Evolutionary conservation across 2,329 filamentous ascomycete species (phyloP), one percentile per base, ranked within the genome.

Genomic region (Ploettnerulaceae sp.): DNA sequence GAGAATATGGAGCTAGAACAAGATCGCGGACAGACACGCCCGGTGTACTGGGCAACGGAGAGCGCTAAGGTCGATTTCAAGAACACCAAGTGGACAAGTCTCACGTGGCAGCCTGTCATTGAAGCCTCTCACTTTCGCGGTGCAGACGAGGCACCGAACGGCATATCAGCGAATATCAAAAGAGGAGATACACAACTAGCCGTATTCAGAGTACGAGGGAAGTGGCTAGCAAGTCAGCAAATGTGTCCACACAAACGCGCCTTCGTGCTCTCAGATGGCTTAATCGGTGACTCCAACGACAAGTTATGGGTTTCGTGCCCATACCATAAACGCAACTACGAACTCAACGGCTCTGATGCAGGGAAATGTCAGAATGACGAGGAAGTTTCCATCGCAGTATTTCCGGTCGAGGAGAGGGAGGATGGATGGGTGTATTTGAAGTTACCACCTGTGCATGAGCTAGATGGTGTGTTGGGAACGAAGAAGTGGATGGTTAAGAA

Each of bases 221-320:
- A 77, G 44, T 94, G 83, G 72, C 91, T 91, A 66, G 86, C 86
- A 48, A 86, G 85, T 11, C 89, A 95, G 69, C 88, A 95, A 64
- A 95, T 95, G 89, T 95, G 89, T 64, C 89, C 89, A 7, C 89
- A 95, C 70, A 93, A 91, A 68, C 83, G 89, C 8, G 83, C 89
- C 1, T 95, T 95, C 61, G 84, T 90, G n/a, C 78, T 95, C 20
- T 85, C 84, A 0, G 90, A 95, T 63, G 88, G 89, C 1, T 70
- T 95, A 7, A 76, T 95, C 36, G 89, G 90, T 31, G 59, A 68
- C 50, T 64, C 68, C 36, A 57, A 65, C 49, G 71, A 78, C 52
- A 82, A 81, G 49, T 81, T 89, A n/a, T 95, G 85, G 82, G 79
- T 95, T 14, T 88, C 83, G 1, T 95, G 89, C 61, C 89, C 89